Base-by-base conservation (phyloP, 2,329 filamentous ascomycete species). In the Claviceps quebecensis region DNA sequence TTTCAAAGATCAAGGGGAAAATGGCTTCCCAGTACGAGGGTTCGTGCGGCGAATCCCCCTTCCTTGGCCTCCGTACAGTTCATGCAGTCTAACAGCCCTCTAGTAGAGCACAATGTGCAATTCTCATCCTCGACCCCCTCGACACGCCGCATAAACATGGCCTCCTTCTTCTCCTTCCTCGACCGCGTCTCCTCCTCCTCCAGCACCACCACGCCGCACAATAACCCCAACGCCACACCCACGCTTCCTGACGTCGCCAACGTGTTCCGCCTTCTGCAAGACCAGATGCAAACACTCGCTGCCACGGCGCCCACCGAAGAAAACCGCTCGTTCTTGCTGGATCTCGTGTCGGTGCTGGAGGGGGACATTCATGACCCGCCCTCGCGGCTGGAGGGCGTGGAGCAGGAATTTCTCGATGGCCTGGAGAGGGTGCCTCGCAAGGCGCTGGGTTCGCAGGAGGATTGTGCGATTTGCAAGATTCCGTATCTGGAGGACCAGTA, bases 101-200 rank as follows among this genome's bases (percentile, higher is more conserved):
- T 56, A 84, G 80, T 84, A 63, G 80, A 84, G 63, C 80, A 84
- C 69, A 78, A 77, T 63, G 78, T 83, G 65, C 71, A 75, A 58
- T 63, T 72, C 52, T 45, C 67, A 34, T 56, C 71, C 47, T 55
- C 64, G 65, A 23, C 43, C n/a, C 63, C 67, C 48, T 66, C 68
- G 53, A 67, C 68, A 47, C 78, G 80, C 41, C 76, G 76, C 60
- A 67, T 78, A 55, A 78, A 82, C 68, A 84, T 84, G 80, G 74
- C 78, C 49, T 76, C 74, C 55, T 83, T 83, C 68, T 74, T 68
- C 59, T 72, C 76, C 51, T 74, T 78, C 61, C 75, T 81, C 54
- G 67, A 74, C 63, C 72, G 75, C 55, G 69, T 83, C 60, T 65
- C 68, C 56, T 62, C 68, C 56, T 62, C 67, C 52, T 59, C 65